Percentiles rank a stretch among this genome's conserved stretches.
phyloP scores from a whole-genome alignment of 495 filamentous ascomycete species.

The Aspergillus kassunensis region DNA sequence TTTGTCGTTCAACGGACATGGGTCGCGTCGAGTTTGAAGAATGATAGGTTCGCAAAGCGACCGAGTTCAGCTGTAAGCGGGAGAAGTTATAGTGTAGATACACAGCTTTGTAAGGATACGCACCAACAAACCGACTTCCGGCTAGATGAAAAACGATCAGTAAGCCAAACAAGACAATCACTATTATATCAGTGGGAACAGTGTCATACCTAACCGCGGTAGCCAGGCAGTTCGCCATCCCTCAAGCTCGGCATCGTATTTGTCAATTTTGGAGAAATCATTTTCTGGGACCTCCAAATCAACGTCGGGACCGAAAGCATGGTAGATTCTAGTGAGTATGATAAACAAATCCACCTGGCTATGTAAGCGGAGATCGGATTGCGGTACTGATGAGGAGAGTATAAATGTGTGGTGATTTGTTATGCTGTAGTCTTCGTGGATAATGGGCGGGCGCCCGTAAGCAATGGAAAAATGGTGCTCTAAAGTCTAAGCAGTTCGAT shows the following conservation, averaged over 20 bases:
- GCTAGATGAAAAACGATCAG: constrained; percentile 28
- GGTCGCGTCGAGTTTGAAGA: constrained; percentile 43
- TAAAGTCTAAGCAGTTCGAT: constrained; percentile 35
- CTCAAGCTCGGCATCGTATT: constrained; percentile 41
- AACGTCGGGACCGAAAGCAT: constrained; percentile 55
- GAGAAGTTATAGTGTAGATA: constrained; percentile 52
- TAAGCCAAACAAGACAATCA: neutral
- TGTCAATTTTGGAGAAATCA: constrained; percentile 41
- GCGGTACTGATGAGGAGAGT: constrained; percentile 37
- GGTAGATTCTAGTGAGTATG: constrained; percentile 53
- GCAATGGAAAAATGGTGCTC: constrained; percentile 55
- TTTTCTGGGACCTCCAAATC: constrained; percentile 49
- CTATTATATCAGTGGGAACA: neutral
- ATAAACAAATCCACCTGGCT: constrained; percentile 58
- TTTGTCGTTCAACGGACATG: constrained; percentile 49
- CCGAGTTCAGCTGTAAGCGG: constrained; percentile 54
- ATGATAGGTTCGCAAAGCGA: constrained; percentile 53
- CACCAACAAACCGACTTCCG: constrained; percentile 48
- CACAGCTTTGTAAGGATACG: constrained; percentile 51
- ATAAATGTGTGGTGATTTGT: constrained; percentile 49
- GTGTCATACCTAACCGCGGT: constrained; percentile 41
- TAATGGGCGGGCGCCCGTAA: constrained; percentile 52
- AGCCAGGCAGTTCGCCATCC: constrained; percentile 49
- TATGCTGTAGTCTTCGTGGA: constrained; percentile 52
- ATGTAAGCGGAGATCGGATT: constrained; percentile 50